A percentile compares a stretch with the other conserved stretches of the same genome.
phyloP scores from a whole-genome alignment of 176 grass and related monocot species.

The Juncus effusus region DNA sequence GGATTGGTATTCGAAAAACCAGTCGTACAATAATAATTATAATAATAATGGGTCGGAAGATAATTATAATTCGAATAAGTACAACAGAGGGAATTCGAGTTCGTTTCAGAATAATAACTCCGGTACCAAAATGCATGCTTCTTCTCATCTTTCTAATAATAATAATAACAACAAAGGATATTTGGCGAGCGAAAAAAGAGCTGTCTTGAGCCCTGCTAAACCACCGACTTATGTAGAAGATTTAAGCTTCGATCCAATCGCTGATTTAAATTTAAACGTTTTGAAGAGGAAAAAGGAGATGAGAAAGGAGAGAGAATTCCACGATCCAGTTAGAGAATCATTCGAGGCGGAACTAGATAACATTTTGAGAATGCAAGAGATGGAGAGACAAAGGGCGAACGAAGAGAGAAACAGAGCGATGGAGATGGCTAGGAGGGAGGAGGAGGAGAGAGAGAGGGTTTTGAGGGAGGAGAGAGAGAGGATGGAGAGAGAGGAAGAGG shows the following conservation, averaged over 20 bases:
- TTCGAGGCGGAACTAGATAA: constrained; percentile 92
- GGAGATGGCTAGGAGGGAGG: constrained; percentile 67
- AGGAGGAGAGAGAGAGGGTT: constrained; percentile 80
- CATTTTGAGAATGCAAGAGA: constrained; percentile 81
- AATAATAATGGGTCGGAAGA: constrained; percentile 45
- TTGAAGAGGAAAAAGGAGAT: constrained; percentile 88
- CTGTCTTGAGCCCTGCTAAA: constrained; percentile 31
- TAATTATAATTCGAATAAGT: constrained; percentile 50
- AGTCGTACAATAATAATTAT: constrained; percentile 23
- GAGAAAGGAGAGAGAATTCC: constrained; percentile 58
- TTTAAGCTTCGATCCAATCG: constrained; percentile 54
- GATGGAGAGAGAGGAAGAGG: constrained; percentile 63
- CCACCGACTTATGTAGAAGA: constrained; percentile 44
- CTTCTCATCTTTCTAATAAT: neutral
- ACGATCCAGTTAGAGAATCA: constrained; percentile 83
- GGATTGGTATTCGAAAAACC: constrained; percentile 49
- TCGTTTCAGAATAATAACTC: constrained; percentile 39
- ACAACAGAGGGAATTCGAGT: constrained; percentile 48
- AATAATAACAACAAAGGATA: constrained; percentile 40
- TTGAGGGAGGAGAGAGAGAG: constrained; percentile 72
- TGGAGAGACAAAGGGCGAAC: constrained; percentile 65
- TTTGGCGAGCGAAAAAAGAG: constrained; percentile 54
- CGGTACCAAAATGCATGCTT: constrained; percentile 44
- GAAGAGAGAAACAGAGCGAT: constrained; percentile 63
- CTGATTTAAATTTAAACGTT: constrained; percentile 52